A percentile compares a stretch with the other conserved stretches of the same genome.
Conservation (phyloP, 2,329 filamentous ascomycete species). For the Graphilbum ipis-grandicollis region DNA sequence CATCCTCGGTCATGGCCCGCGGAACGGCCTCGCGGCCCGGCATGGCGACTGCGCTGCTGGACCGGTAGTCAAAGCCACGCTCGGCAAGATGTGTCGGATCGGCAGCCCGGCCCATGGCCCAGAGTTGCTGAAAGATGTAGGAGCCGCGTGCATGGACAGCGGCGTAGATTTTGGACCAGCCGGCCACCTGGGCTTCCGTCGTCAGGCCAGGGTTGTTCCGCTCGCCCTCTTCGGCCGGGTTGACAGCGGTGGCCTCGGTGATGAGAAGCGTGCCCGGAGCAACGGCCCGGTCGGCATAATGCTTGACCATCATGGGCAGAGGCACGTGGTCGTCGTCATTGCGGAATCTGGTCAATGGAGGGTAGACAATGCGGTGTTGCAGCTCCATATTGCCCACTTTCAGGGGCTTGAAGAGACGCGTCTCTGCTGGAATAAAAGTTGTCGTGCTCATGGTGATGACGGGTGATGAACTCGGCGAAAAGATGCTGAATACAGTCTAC, state of each 20-base stretch:
- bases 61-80: conserved; percentile 3
- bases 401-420: no score
- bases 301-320: conserved; percentile 3
- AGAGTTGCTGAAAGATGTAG: conserved; percentile 29
- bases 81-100: conserved; percentile 12
- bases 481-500: no score
- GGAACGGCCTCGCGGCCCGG: conserved; percentile 11
- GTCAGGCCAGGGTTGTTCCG: conserved; percentile 6
- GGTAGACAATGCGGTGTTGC: conserved; percentile 29
- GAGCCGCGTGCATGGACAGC: conserved; percentile 8
- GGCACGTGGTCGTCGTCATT: conserved; percentile 2
- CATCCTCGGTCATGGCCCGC: conserved; percentile 22
- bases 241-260: conserved; percentile 4
- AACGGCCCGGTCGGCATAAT: conserved; percentile 6
- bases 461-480: no score
- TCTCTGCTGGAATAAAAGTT: no score
- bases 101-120: conserved; percentile 19
- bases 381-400: no score
- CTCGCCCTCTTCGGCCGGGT: not conserved
- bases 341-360: conserved; percentile 6
- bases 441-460: no score
- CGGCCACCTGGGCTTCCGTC: conserved; percentile 4
- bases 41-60: not conserved
- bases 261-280: conserved; percentile 6
- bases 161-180: conserved; percentile 7